phyloP scores from a whole-genome alignment of 371 early-diverging fungal genomes.

The Nematocida sp. region DNA sequence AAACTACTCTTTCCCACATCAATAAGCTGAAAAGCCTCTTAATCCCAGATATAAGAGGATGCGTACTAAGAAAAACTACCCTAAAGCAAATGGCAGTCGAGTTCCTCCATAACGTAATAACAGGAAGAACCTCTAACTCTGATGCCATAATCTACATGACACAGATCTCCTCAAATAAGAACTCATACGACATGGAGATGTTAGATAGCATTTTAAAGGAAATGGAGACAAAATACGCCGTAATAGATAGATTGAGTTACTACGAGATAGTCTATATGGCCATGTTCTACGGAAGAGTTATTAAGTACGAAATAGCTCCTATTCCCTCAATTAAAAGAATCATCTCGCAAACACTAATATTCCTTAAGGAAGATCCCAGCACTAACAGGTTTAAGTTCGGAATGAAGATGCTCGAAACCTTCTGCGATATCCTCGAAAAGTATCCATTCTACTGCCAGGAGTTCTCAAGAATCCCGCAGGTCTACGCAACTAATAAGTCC shows the following conservation, averaged over 20 bases:
- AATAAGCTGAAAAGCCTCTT: conserved; percentile 43
- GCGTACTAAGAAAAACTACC: conserved; percentile 27
- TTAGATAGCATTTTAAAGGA: conserved; percentile 45
- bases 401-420: conserved; percentile 40
- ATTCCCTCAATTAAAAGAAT: background rate
- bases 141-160: conserved; percentile 53
- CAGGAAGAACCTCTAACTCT: conserved; percentile 41
- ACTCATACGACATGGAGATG: conserved; percentile 49
- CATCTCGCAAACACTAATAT: background rate
- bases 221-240: conserved; percentile 44
- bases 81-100: conserved; percentile 51
- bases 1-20: conserved; percentile 27
- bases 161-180: conserved; percentile 51
- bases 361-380: conserved; percentile 39
- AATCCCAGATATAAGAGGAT: conserved; percentile 37
- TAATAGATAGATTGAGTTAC: conserved; percentile 24
- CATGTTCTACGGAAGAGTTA: conserved; percentile 41
- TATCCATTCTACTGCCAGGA: conserved; percentile 54
- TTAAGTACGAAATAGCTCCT: conserved; percentile 51
- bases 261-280: conserved; percentile 44
- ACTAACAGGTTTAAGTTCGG: conserved; percentile 44
- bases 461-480: conserved; percentile 47
- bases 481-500: conserved; percentile 52
- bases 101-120: conserved; percentile 48
- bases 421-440: conserved; percentile 52